Evolutionary conservation across 495 filamentous ascomycete genomes (phyloP).

Genomic region (Jackrogersella minutella): DNA sequence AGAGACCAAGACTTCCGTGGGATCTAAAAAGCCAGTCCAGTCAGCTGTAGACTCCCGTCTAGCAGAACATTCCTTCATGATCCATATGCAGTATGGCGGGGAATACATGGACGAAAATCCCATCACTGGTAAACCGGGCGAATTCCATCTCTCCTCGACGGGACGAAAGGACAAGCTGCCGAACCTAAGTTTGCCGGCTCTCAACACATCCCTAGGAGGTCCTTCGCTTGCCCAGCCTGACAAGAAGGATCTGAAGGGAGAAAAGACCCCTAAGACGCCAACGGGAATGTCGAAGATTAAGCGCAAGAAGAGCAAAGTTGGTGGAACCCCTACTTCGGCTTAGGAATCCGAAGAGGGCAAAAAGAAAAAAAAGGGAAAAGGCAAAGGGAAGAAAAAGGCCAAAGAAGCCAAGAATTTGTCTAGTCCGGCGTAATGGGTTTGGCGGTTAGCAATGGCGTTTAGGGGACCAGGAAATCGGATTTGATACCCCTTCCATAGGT

Average conservation of each 20-base stretch:
- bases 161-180: conserved; percentile 57
- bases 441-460: conserved; percentile 13
- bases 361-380: background rate
- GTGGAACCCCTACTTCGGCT: conserved; percentile 42
- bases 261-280: conserved; percentile 62
- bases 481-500: conserved; percentile 35
- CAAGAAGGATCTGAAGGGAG: conserved; percentile 50
- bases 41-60: conserved; percentile 58
- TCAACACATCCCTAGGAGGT: conserved; percentile 52
- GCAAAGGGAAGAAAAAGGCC: background rate
- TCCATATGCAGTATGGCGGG: conserved; percentile 69
- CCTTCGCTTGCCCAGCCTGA: conserved; percentile 39
- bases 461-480: conserved; percentile 11
- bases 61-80: conserved; percentile 71
- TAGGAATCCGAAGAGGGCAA: conserved; percentile 19
- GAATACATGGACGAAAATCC: conserved; percentile 95
- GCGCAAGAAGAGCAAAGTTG: conserved; percentile 66
- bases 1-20: conserved; percentile 35
- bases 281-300: conserved; percentile 56
- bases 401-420: background rate
- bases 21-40: conserved; percentile 47
- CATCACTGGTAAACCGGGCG: conserved; percentile 82
- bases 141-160: conserved; percentile 77
- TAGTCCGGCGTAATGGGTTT: background rate
- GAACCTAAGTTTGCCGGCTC: conserved; percentile 33